Evolutionary conservation across 2,329 filamentous ascomycete species (phyloP), one percentile per base, ranked within the genome.

Genomic region (Zymoseptoria crescenta): DNA sequence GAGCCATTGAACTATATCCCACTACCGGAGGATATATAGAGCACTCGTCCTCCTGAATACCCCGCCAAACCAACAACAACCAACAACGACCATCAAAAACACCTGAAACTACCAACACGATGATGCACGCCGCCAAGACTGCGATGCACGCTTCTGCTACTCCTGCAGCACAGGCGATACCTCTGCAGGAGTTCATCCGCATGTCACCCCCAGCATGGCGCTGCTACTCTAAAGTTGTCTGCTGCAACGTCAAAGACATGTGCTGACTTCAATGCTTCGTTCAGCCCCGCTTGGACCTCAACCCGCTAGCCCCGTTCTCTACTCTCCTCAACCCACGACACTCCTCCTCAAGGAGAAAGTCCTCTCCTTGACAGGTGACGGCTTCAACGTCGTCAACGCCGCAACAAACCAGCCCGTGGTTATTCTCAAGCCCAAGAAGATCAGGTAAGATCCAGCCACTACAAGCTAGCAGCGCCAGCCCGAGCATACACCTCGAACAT

Each of bases 331-430:
- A 3, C 67, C 70, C 56, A 71, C 66, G 59, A 83, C 80, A 1
- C 73, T 88, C 6, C 69, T 51, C 19, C 74, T 88, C 54, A 82
- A 80, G 65, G 84, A 88, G 67, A 84, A 83, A 65, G 76, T 86
- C 19, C 70, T 85, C 59, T 86, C 84, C 2, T 73, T 87, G 8
- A 80, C 80, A 1, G 83, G 84, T 59, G 84, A 88, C 73, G 83
- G 79, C 70, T 88, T 87, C 73, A 81, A 82, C 63, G 81, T 88
- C 71, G 35, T 41, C 35, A 41, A 41, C 35, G 35, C 35, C 35
- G 35, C 35, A 3, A 41, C 35, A 1, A 16, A 10, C 13, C 35
- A 41, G 16, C 35, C 35, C 10, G 35, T 41, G 10, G 35, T 41
- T 4, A 10, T 41, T 3, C 35, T 41, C 35, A 16, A 41, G 16